Conservation (phyloP, 2,329 filamentous ascomycete genomes). For the Tolypocladium ophioglossoides region DNA sequence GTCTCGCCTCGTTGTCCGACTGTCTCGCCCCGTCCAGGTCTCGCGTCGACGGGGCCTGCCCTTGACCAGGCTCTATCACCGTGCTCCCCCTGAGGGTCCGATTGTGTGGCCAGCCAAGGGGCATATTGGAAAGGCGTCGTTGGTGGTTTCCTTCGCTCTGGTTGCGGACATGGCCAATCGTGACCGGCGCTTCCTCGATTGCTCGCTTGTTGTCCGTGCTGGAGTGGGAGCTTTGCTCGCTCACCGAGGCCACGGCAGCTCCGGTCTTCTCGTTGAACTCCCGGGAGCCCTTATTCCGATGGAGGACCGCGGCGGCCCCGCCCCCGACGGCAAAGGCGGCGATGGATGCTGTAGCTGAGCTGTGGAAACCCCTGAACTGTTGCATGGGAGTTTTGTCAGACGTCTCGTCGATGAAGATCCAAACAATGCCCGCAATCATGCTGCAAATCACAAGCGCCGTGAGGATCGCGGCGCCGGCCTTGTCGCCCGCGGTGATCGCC, state of each 20-base stretch:
- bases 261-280: slow-evolving; percentile 12
- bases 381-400: slow-evolving; percentile 20
- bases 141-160: slow-evolving; percentile 7
- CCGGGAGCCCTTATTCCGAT: slow-evolving; percentile 7
- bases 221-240: slow-evolving; percentile 11
- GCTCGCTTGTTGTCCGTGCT: slow-evolving; percentile 10
- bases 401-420: slow-evolving; percentile 38
- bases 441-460: slow-evolving; percentile 47
- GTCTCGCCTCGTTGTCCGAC: background rate
- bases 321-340: slow-evolving; percentile 13
- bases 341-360: slow-evolving; percentile 8
- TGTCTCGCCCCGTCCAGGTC: background rate
- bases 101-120: slow-evolving; percentile 26
- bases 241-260: slow-evolving; percentile 3
- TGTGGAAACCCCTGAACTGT: slow-evolving; percentile 18
- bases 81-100: slow-evolving; percentile 14
- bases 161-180: slow-evolving; percentile 10
- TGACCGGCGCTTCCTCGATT: slow-evolving; percentile 5
- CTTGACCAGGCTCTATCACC: slow-evolving; percentile 3
- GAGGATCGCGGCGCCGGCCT: slow-evolving; percentile 54
- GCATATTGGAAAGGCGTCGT: slow-evolving; percentile 23
- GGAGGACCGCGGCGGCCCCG: slow-evolving; percentile 10
- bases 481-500: slow-evolving; percentile 45
- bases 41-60: background rate
- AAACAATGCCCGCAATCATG: slow-evolving; percentile 41